These are phyloP conservation scores for Gnaphalium uliginosum DNA, from an alignment of 129 eudicot genomes.

Conservation along the genomic window DNA sequence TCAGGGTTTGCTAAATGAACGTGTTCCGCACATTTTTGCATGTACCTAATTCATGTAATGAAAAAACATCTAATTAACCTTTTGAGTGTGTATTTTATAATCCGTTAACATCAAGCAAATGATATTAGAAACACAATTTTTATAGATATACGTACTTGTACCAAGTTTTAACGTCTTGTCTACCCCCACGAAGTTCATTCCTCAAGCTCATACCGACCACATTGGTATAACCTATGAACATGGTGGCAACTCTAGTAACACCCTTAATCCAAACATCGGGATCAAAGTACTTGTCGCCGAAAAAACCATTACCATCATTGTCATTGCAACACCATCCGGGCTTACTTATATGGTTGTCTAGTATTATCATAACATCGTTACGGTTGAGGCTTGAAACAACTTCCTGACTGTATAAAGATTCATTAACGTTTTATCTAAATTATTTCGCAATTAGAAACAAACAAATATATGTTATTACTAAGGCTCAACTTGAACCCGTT, in stretches of 20 bases:
- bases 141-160: slow-evolving; percentile 34
- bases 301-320: slow-evolving; percentile 76
- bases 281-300: slow-evolving; percentile 70
- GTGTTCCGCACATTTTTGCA: slow-evolving; percentile 82
- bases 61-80: slow-evolving; percentile 6
- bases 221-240: slow-evolving; percentile 47
- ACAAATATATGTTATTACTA: too few relatives aligned
- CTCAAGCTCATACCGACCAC: slow-evolving; percentile 88
- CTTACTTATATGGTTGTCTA: slow-evolving; percentile 82
- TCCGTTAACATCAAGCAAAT: too few relatives aligned
- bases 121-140: too few relatives aligned
- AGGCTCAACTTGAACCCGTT: too few relatives aligned
- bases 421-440: too few relatives aligned
- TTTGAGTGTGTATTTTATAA: too few relatives aligned
- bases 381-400: slow-evolving; percentile 66
- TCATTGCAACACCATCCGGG: slow-evolving; percentile 92
- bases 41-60: slow-evolving; percentile 49
- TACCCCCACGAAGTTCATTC: slow-evolving; percentile 84
- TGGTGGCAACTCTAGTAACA: slow-evolving; percentile 60
- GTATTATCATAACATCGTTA: slow-evolving; percentile 68
- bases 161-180: slow-evolving; percentile 66
- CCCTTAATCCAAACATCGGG: slow-evolving; percentile 73
- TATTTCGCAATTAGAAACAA: too few relatives aligned
- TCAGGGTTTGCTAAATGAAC: slow-evolving; percentile 71
- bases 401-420: slow-evolving; percentile 39